Evolutionary conservation across 805 yeast genomes (phyloP), one percentile per base, ranked within the genome.

Genomic region (Cyberlindnera japonica): DNA sequence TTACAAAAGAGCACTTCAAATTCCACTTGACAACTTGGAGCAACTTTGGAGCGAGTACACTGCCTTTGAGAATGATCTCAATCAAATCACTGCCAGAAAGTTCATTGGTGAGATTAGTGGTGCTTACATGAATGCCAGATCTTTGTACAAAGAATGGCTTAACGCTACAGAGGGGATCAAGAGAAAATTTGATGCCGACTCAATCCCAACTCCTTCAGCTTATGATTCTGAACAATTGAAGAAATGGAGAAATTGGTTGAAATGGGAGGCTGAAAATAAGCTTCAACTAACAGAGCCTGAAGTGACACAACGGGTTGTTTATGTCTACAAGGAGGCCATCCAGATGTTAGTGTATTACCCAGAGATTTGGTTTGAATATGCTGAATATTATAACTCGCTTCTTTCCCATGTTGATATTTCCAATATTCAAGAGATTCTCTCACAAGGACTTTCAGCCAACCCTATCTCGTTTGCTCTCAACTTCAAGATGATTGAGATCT

Each of bases 41-140:
- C 71, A 69, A 17, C 68, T 84, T 41, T 91, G 99, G 99, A 68
- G 75, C 43, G 79, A 69, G 37, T 91, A 89, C 61, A 81, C 86
- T 17, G 69, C 72, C 44, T 93, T 93, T 79, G 98, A 91, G 62
- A 86, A 81, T 52, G 82, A 79, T 27, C 64, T 79, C 15, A 84
- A 83, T 55, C 69, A 83, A 25, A 66, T 82, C 15, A 83, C 90
- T 3, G 93, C 96, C 4, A 78, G 95, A 54, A 87, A 86, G 60
- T 79, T 83, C 56, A 81, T 90, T 38, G 80, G 85, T 32, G 97
- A 90, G 51, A 72, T 79, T 45, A 83, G 95, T 11, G 79, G 85
- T 4, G 83, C 79, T 12, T 93, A 89, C 58, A 86, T 91, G 96
- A 79, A 75, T 49, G 90, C 96, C 2, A 72, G 96, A 47, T 74